Evolutionary conservation across 2,329 filamentous ascomycete genomes (phyloP).

Genomic region (Periconia macrospinosa): DNA sequence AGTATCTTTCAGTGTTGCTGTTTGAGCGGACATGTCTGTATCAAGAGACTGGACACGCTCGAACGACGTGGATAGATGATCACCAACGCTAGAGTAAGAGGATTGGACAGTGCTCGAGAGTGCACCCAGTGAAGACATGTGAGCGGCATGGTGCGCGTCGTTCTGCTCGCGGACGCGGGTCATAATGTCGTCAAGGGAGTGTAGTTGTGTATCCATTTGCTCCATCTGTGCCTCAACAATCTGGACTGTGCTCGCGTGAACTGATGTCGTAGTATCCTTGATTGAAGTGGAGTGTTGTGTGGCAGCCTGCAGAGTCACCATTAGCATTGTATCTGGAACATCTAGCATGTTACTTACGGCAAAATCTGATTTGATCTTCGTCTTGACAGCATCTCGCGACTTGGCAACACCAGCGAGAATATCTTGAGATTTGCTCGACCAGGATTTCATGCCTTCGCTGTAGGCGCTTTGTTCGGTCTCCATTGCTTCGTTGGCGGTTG

Average conservation of each 20-base stretch:
- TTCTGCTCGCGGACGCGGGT: slow-evolving; percentile 80
- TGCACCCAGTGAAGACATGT: slow-evolving; percentile 65
- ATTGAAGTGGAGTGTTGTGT: slow-evolving; percentile 82
- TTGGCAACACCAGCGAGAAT: slow-evolving; percentile 71
- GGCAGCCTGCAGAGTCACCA: slow-evolving; percentile 56
- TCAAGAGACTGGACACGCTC: slow-evolving; percentile 70
- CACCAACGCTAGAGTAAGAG: slow-evolving; percentile 71
- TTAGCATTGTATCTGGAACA: slow-evolving; percentile 23
- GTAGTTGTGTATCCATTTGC: slow-evolving; percentile 86
- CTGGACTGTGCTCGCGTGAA: slow-evolving; percentile 86
- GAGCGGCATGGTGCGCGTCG: slow-evolving; percentile 71
- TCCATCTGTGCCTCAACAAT: slow-evolving; percentile 88
- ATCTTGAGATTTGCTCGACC: slow-evolving; percentile 69
- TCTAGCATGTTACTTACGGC: slow-evolving; percentile 55
- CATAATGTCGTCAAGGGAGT: slow-evolving; percentile 87
- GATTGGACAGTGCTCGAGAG: slow-evolving; percentile 70
- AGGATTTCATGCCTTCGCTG: slow-evolving; percentile 70
- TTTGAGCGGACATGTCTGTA: slow-evolving; percentile 65
- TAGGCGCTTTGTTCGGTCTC: slow-evolving; percentile 69
- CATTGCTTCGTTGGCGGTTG: slow-evolving; percentile 65
- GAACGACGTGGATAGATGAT: slow-evolving; percentile 70
- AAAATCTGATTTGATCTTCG: slow-evolving; percentile 85
- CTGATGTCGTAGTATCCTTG: slow-evolving; percentile 78
- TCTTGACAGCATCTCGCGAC: slow-evolving; percentile 77
- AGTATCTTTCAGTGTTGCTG: slow-evolving; percentile 60